Evolutionary conservation across 345 rosid species (phyloP).

Genomic region (Gossypium ekmanianum): DNA sequence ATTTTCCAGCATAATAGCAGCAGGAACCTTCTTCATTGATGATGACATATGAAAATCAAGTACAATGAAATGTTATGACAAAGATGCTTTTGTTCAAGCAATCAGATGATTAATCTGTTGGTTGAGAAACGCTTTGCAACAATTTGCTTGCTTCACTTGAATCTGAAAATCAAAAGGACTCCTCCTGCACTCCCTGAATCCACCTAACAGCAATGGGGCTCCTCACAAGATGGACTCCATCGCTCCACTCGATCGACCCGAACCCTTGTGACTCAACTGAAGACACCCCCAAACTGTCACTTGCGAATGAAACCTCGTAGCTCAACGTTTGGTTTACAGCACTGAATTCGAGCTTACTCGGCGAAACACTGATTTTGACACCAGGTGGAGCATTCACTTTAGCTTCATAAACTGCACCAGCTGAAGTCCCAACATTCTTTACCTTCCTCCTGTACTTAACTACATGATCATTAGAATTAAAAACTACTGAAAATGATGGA

Average conservation of each 20-base stretch:
- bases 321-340: conserved; percentile 38
- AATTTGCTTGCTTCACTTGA: background rate
- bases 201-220: conserved; percentile 10
- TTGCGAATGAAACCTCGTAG: conserved; percentile 58
- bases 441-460: conserved; percentile 55
- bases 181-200: background rate
- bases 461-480: conserved; percentile 30
- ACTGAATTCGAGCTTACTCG: conserved; percentile 62
- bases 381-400: conserved; percentile 52
- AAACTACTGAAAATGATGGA: conserved; percentile 65
- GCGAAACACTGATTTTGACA: conserved; percentile 52
- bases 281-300: conserved; percentile 32
- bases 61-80: background rate
- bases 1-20: too few relatives aligned
- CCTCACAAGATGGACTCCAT: conserved; percentile 26
- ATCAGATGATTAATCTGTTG: background rate
- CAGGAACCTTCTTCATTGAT: background rate
- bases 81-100: background rate
- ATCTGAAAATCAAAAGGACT: background rate
- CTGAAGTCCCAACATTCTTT: conserved; percentile 59
- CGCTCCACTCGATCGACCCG: conserved; percentile 81
- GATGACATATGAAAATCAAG: background rate
- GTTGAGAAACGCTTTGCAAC: too few relatives aligned
- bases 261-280: conserved; percentile 33
- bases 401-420: conserved; percentile 56